phyloP scores from a whole-genome alignment of 2,329 filamentous ascomycete genomes.

The Trichoderma brevicompactum region DNA sequence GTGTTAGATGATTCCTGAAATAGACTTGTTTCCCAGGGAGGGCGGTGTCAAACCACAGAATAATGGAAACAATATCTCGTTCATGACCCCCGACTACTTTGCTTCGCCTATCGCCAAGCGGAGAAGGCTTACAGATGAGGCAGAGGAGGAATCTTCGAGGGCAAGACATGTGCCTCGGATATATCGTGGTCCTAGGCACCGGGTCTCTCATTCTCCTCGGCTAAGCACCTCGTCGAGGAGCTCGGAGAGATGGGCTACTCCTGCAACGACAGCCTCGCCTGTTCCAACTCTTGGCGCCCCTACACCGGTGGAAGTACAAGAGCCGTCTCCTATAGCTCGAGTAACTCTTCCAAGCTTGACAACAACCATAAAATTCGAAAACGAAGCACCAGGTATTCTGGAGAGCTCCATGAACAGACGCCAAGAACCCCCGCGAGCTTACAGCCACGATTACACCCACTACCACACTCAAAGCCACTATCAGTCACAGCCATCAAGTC shows the following conservation, averaged over 20 bases:
- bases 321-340: constrained; percentile 43
- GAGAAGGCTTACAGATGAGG: constrained; percentile 50
- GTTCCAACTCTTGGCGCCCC: constrained; percentile 34
- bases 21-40: constrained; percentile 38
- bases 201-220: constrained; percentile 11
- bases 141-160: constrained; percentile 46
- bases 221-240: constrained; percentile 25
- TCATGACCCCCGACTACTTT: constrained; percentile 52
- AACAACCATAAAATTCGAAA: constrained; percentile 44
- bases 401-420: neutral
- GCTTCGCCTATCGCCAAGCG: constrained; percentile 56
- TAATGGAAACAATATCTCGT: constrained; percentile 1
- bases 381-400: constrained; percentile 34
- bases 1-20: constrained; percentile 52
- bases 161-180: constrained; percentile 53
- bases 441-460: constrained; percentile 41
- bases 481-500: constrained; percentile 53
- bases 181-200: constrained; percentile 46
- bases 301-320: constrained; percentile 41
- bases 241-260: constrained; percentile 45
- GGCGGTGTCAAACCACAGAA: neutral
- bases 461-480: constrained; percentile 51
- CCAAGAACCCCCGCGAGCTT: neutral
- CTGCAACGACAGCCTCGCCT: constrained; percentile 29
- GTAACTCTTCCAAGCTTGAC: constrained; percentile 49